Evolutionary conservation across 192 early-diverging fungal species (phyloP).

Genomic region (Umbelopsis sp.): DNA sequence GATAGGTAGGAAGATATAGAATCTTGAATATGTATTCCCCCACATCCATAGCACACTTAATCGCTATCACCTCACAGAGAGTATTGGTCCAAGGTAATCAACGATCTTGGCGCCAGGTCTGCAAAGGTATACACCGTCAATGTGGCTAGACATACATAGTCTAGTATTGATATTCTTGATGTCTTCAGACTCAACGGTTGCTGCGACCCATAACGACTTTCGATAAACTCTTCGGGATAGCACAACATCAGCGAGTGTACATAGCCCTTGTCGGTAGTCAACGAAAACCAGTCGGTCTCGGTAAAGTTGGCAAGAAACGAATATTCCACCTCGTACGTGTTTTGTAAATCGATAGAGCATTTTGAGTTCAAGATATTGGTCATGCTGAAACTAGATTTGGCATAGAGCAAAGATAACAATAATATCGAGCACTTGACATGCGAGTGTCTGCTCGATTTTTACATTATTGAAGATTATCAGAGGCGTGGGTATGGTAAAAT

Average conservation of each 20-base stretch:
- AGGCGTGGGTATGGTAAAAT: constrained; percentile 1
- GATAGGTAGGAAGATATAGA: not conserved
- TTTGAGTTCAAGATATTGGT: not conserved
- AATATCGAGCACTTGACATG: not conserved
- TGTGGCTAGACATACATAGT: not conserved
- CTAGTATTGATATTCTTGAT: not conserved
- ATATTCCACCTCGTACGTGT: constrained; percentile 10
- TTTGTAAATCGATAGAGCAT: too few relatives aligned
- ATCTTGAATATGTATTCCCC: not conserved
- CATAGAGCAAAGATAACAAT: not conserved
- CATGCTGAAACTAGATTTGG: not conserved
- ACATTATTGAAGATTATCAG: not conserved
- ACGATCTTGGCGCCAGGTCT: not conserved
- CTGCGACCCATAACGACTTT: not conserved
- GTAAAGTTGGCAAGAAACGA: not conserved
- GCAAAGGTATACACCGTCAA: not conserved
- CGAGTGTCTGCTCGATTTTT: constrained; percentile 1
- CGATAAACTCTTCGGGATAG: not conserved
- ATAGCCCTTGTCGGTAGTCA: not conserved
- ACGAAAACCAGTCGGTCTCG: not conserved
- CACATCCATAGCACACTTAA: too few relatives aligned
- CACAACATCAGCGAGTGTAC: constrained; percentile 2
- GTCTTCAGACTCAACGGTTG: not conserved
- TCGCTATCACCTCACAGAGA: not conserved
- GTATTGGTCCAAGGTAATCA: not conserved